Percentiles rank a stretch among this genome's conserved stretches.
Conservation (phyloP, 169 alveolate genomes). For the Plasmodium berghei region DNA sequence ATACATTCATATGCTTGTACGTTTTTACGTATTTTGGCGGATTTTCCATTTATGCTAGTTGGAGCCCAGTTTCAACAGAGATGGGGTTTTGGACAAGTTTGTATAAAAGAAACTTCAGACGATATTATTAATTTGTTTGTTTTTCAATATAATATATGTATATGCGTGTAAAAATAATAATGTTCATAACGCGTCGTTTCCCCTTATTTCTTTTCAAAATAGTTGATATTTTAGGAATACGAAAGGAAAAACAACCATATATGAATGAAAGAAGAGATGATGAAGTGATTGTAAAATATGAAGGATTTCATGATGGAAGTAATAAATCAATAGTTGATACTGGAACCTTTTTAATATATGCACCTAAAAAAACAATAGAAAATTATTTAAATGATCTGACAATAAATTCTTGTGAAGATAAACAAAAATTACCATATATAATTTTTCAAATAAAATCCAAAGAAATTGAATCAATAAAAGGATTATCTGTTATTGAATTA, state of each 20-base stretch:
- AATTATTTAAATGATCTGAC: slow-evolving; percentile 37
- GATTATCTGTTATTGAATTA: slow-evolving; percentile 73
- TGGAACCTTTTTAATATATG: slow-evolving; percentile 73
- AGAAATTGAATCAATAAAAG: slow-evolving; percentile 27
- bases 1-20: neutral
- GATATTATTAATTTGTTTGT: neutral
- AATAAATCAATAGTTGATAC: slow-evolving; percentile 59
- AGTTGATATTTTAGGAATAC: slow-evolving; percentile 57
- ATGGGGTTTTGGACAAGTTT: slow-evolving; percentile 78
- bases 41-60: slow-evolving; percentile 5
- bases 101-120: neutral
- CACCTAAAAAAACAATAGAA: slow-evolving; percentile 72
- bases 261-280: neutral
- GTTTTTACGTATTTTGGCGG: neutral
- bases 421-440: slow-evolving; percentile 58
- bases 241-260: slow-evolving; percentile 25
- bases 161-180: neutral
- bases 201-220: neutral
- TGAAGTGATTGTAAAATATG: slow-evolving; percentile 53
- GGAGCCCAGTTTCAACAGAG: slow-evolving; percentile 75
- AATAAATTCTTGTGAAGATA: slow-evolving; percentile 75
- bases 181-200: neutral
- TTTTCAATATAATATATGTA: neutral
- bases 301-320: slow-evolving; percentile 77
- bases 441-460: slow-evolving; percentile 58